phyloP scores from a whole-genome alignment of 805 yeast species.

The Grigorovia yakushimaensis region DNA sequence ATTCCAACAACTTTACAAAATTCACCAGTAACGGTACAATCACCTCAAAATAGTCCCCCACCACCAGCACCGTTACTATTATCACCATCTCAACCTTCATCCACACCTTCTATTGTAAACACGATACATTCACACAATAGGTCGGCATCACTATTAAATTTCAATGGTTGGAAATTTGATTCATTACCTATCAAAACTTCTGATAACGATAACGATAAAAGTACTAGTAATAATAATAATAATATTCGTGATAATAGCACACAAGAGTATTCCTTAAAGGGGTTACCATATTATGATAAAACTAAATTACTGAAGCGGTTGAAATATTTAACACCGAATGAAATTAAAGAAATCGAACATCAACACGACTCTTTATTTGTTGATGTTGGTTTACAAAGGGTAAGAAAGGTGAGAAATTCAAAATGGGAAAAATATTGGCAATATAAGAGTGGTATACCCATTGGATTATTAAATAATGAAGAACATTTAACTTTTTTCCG shows the following conservation, averaged over 20 bases:
- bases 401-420: conserved; percentile 33
- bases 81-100: background rate
- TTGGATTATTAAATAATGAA: conserved; percentile 22
- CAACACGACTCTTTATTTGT: conserved; percentile 39
- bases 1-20: too few relatives aligned
- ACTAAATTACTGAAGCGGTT: conserved; percentile 22
- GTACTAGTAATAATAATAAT: background rate
- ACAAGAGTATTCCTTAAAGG: conserved; percentile 26
- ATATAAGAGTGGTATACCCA: conserved; percentile 33
- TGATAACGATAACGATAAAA: background rate
- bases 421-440: conserved; percentile 44
- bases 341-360: conserved; percentile 39
- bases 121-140: background rate
- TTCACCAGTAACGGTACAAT: background rate
- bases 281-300: conserved; percentile 36
- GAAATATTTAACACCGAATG: conserved; percentile 26
- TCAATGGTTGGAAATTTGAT: conserved; percentile 29
- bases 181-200: conserved; percentile 12
- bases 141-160: conserved; percentile 10
- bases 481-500: conserved; percentile 17
- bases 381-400: conserved; percentile 35
- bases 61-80: background rate
- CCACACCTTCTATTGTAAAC: background rate
- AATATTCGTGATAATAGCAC: conserved; percentile 15
- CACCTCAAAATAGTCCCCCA: too few relatives aligned